Conservation (phyloP, 805 yeast genomes). For the Candida boleticola region DNA sequence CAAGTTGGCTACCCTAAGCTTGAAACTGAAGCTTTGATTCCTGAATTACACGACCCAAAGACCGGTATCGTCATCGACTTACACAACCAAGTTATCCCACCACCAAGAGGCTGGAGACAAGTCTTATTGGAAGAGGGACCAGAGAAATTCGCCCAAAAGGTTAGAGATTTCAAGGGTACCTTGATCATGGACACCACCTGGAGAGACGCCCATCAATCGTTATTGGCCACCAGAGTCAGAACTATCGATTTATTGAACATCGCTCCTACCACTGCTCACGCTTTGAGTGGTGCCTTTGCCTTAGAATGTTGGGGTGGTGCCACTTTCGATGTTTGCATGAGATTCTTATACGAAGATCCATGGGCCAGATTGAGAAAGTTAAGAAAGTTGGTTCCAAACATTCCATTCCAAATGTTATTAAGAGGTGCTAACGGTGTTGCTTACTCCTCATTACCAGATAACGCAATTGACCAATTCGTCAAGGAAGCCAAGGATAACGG, state of each 20-base stretch:
- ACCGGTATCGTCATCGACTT: conserved; percentile 64
- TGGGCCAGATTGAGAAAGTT: conserved; percentile 93
- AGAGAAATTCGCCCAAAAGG: conserved; percentile 82
- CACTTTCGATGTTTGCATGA: conserved; percentile 97
- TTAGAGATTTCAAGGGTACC: conserved; percentile 80
- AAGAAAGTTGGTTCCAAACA: conserved; percentile 91
- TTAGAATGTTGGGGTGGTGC: conserved; percentile 99
- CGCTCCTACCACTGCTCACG: conserved; percentile 93
- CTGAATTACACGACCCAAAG: conserved; percentile 60
- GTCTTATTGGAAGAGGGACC: conserved; percentile 84
- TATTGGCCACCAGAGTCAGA: conserved; percentile 95
- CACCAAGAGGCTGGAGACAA: conserved; percentile 88
- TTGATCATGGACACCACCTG: conserved; percentile 97
- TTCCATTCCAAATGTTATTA: conserved; percentile 98
- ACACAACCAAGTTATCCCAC: conserved; percentile 41
- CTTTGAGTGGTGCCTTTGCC: conserved; percentile 86
- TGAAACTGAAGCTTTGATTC: conserved; percentile 70
- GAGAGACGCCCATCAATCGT: conserved; percentile 99
- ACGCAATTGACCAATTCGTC: conserved; percentile 97
- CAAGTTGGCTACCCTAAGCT: conserved; percentile 92
- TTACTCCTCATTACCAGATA: conserved; percentile 95
- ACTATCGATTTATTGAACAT: conserved; percentile 87
- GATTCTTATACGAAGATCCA: conserved; percentile 97
- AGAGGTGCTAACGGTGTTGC: conserved; percentile 99
- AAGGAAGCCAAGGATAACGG: conserved; percentile 93